Base-by-base conservation (phyloP, 306 rosid genomes). In the Vachellia collinsii region DNA sequence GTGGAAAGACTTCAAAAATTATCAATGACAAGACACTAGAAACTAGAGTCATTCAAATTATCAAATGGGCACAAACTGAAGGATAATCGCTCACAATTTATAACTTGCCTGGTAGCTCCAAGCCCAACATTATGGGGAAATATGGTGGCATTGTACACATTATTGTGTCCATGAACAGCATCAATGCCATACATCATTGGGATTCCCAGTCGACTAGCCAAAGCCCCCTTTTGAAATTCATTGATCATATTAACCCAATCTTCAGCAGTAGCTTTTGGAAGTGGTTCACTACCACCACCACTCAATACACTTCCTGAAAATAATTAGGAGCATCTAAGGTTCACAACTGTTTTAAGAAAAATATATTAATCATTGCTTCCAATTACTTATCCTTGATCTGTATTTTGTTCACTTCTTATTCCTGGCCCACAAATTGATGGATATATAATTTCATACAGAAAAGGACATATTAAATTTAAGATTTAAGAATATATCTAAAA, bases 161-260 rank as follows among this genome's bases (percentile, higher is more conserved):
- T 93, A 82, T 94, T 94, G 89, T 94, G 97, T 75, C 99, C 99
- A 83, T 94, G 99, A 78, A 94, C 94, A 77, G 99, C 99, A 86
- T 95, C 99, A 78, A 93, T 95, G 70, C 99, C 98, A 78, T 95
- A 95, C 19, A 95, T 88, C 98, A 95, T 95, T 23, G 99, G 99
- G 39, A 95, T 95, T 6, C 96, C 97, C 87, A 95, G 85, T 72
- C 98, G 94, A 75, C 90, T 93, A 39, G 89, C 80, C 10, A 93
- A 85, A 78, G 99, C 70, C 8, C 93, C 98, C 58, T 90, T 95
- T 85, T 95, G 99, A 80, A 83, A 91, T 70, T 72, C 94, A 79
- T 95, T 91, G 23, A 95, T 89, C 99, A 93, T 95, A 83, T 91
- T 83, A 71, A 95, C 79, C 99, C 99, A 95, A 87, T 95, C 98